phyloP scores from a whole-genome alignment of 1,284 basidiomycete genomes.

The Puccinia triticina region DNA sequence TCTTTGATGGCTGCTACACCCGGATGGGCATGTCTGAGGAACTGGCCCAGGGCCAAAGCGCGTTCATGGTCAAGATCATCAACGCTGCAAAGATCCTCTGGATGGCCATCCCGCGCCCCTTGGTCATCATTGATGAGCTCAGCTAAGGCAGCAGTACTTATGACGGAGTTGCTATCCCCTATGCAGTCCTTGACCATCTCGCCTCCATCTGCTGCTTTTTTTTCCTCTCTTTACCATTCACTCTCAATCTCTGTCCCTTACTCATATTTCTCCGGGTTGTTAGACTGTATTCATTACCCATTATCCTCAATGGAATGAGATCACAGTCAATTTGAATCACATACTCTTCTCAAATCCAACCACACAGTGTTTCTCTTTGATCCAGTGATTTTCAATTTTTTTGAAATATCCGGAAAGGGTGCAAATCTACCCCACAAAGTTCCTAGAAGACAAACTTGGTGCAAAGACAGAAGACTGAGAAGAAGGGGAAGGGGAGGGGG shows the following conservation, averaged over 20 bases:
- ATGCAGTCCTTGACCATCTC: slow-evolving; percentile 24
- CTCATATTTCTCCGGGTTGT: slow-evolving; percentile 54
- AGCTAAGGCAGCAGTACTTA: slow-evolving; percentile 40
- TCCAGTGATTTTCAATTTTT: neutral
- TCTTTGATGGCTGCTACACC: slow-evolving; percentile 57
- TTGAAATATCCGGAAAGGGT: slow-evolving; percentile 8
- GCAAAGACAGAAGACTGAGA: neutral
- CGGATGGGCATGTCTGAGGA: slow-evolving; percentile 59
- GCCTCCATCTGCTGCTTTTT: slow-evolving; percentile 41
- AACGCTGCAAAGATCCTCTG: slow-evolving; percentile 58
- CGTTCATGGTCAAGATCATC: slow-evolving; percentile 59
- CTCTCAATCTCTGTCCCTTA: slow-evolving; percentile 57
- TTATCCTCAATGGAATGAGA: slow-evolving; percentile 39
- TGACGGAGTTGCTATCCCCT: slow-evolving; percentile 42
- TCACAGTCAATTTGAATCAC: slow-evolving; percentile 8
- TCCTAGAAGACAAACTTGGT: neutral
- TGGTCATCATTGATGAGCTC: slow-evolving; percentile 44
- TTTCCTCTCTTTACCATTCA: slow-evolving; percentile 53
- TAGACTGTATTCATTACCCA: slow-evolving; percentile 40
- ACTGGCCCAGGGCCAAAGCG: slow-evolving; percentile 56
- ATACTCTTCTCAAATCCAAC: neutral
- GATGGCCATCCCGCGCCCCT: too few species aligned
- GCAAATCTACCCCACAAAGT: slow-evolving; percentile 39
- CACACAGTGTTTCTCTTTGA: neutral
- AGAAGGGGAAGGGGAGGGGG: neutral